A percentile compares a stretch with the other conserved stretches of the same genome.
Conservation (phyloP, 495 filamentous ascomycete species). For the Penicillium lividum region DNA sequence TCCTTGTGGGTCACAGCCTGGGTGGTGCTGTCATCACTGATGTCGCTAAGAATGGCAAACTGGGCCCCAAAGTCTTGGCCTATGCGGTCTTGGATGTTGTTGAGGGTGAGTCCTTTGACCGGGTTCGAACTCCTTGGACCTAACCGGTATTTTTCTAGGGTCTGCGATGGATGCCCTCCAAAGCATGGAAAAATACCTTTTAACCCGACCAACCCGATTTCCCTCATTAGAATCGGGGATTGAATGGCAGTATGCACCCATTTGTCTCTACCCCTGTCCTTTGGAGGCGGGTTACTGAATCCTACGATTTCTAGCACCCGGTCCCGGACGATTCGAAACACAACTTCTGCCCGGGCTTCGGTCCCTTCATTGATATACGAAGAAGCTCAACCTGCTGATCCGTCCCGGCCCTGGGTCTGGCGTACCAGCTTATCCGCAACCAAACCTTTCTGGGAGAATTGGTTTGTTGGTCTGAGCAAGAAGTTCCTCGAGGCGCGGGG, state of each 20-base stretch:
- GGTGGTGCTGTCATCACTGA: conserved; percentile 95
- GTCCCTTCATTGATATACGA: conserved; percentile 79
- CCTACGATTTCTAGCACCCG: conserved; percentile 53
- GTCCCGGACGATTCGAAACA: conserved; percentile 84
- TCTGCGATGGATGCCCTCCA: conserved; percentile 89
- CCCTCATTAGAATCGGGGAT: conserved; percentile 72
- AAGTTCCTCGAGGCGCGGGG: conserved; percentile 86
- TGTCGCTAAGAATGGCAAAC: conserved; percentile 63
- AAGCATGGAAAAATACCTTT: conserved; percentile 90
- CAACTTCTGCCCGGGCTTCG: conserved; percentile 73
- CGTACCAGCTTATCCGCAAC: conserved; percentile 81
- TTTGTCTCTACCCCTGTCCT: not conserved
- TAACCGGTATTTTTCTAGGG: conserved; percentile 30
- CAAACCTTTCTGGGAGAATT: conserved; percentile 89
- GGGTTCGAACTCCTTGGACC: conserved; percentile 2
- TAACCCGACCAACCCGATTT: conserved; percentile 79
- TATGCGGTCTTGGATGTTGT: conserved; percentile 95
- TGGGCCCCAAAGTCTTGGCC: conserved; percentile 72
- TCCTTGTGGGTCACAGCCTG: conserved; percentile 92
- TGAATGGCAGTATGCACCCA: conserved; percentile 77
- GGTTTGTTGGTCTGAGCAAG: conserved; percentile 83
- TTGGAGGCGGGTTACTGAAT: not conserved
- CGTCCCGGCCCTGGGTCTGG: conserved; percentile 68
- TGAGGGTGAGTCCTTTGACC: conserved; percentile 56
- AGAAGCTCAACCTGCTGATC: conserved; percentile 36